A percentile compares a stretch with the other conserved stretches of the same genome.
phyloP scores from a whole-genome alignment of 2,329 filamentous ascomycete species.

The Colletotrichum ledebouriae region DNA sequence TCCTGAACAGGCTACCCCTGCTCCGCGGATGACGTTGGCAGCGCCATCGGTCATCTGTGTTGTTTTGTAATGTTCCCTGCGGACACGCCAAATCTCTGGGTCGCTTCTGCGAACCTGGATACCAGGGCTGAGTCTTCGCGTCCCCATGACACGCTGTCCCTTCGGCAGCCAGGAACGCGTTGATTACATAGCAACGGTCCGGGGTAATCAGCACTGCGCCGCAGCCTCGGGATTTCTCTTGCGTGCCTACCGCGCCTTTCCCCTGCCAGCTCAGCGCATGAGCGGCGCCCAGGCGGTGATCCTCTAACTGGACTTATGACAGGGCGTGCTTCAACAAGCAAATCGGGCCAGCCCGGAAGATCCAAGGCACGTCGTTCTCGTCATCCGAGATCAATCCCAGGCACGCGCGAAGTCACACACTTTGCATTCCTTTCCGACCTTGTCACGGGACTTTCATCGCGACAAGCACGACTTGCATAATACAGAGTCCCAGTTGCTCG shows the following conservation, averaged over 20 bases:
- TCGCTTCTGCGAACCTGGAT: slow-evolving; percentile 12
- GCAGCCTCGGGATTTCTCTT: background rate
- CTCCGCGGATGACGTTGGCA: slow-evolving; percentile 17
- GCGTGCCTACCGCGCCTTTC: slow-evolving; percentile 6
- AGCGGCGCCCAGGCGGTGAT: slow-evolving; percentile 28
- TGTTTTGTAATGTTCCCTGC: background rate
- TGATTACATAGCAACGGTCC: background rate
- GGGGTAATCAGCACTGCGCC: background rate
- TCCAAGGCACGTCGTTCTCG: background rate
- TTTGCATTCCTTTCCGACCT: too few relatives aligned
- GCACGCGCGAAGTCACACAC: background rate
- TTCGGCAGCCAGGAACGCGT: slow-evolving; percentile 21
- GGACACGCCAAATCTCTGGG: slow-evolving; percentile 12
- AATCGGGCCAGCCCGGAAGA: slow-evolving; percentile 12
- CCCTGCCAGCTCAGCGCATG: slow-evolving; percentile 25
- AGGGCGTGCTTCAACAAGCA: background rate
- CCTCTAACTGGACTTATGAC: slow-evolving; percentile 16
- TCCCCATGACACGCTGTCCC: slow-evolving; percentile 23
- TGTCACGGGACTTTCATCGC: too few relatives aligned
- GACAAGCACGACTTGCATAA: slow-evolving; percentile 17
- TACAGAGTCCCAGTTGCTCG: background rate
- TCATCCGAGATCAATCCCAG: background rate
- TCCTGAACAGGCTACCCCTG: slow-evolving; percentile 25
- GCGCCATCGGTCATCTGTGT: slow-evolving; percentile 2
- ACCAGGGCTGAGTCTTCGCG: slow-evolving; percentile 33